Conservation (phyloP, 306 rosid genomes). For the Trifolium subterraneum region DNA sequence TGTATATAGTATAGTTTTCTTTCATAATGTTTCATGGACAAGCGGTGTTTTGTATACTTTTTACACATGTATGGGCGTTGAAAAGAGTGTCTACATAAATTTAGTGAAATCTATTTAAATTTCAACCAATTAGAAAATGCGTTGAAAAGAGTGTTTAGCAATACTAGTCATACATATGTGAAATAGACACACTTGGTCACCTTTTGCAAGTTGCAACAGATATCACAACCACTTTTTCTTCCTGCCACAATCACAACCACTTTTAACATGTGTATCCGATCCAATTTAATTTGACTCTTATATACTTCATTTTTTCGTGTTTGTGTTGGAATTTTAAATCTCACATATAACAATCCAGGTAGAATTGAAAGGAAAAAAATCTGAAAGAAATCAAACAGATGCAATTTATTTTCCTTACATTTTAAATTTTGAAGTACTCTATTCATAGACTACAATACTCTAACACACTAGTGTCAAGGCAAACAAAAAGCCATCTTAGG, state of each 20-base stretch:
- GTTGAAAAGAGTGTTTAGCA: no score
- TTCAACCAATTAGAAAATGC: no score
- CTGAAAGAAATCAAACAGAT: neutral
- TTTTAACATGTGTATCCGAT: no score
- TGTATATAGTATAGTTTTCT: conserved; percentile 19
- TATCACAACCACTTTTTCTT: no score
- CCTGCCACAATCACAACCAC: no score
- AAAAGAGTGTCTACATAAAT: no score
- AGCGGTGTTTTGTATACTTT: neutral
- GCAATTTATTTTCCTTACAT: neutral
- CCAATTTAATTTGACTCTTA: no score
- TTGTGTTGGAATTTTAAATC: neutral
- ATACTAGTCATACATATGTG: no score
- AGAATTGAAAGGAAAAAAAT: neutral
- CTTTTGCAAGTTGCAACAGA: no score
- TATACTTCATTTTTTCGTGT: neutral
- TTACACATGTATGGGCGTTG: neutral
- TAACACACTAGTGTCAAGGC: neutral
- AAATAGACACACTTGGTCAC: no score
- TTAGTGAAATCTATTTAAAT: no score
- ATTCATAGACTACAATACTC: neutral
- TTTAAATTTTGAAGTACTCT: neutral
- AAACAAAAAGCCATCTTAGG: conserved; percentile 1
- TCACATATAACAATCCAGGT: neutral
- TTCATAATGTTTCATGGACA: conserved; percentile 6